Conservation (phyloP, 345 rosid genomes). For the Clarkia xantiana region DNA sequence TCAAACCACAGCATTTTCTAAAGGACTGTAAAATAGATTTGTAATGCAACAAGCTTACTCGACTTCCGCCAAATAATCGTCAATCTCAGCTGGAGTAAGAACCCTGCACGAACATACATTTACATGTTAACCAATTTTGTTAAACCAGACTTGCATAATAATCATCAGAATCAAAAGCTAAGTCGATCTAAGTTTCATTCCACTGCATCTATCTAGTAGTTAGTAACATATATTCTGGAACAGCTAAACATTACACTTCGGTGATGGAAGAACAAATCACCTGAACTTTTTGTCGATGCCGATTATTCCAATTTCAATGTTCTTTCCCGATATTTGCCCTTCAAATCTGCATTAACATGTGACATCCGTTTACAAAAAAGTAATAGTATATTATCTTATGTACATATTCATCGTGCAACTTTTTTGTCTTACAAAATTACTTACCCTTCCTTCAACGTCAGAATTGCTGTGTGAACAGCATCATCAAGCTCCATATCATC, state of each 20-base stretch:
- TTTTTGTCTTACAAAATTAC: slow-evolving; percentile 5
- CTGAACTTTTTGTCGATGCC: slow-evolving; percentile 68
- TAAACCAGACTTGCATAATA: background rate
- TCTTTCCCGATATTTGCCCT: slow-evolving; percentile 77
- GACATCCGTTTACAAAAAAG: background rate
- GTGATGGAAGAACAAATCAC: slow-evolving; percentile 15
- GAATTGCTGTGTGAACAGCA: slow-evolving; percentile 93
- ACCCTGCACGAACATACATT: slow-evolving; percentile 32
- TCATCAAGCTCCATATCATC: slow-evolving; percentile 99
- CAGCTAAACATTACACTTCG: background rate
- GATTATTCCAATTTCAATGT: slow-evolving; percentile 79
- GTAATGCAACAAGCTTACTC: slow-evolving; percentile 23
- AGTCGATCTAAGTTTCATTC: background rate
- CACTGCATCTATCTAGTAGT: background rate
- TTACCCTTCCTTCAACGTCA: slow-evolving; percentile 93
- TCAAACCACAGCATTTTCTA: no score
- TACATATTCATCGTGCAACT: background rate
- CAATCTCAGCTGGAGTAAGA: slow-evolving; percentile 65
- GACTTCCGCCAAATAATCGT: slow-evolving; percentile 24
- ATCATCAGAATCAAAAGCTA: background rate
- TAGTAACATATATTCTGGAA: background rate
- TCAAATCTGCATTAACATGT: slow-evolving; percentile 48
- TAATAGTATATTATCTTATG: background rate
- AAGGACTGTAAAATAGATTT: no score
- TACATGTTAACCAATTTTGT: background rate